Evolutionary conservation across 805 yeast species (phyloP), one percentile per base, ranked within the genome.

Genomic region (Lipomyces chichibuensis): DNA sequence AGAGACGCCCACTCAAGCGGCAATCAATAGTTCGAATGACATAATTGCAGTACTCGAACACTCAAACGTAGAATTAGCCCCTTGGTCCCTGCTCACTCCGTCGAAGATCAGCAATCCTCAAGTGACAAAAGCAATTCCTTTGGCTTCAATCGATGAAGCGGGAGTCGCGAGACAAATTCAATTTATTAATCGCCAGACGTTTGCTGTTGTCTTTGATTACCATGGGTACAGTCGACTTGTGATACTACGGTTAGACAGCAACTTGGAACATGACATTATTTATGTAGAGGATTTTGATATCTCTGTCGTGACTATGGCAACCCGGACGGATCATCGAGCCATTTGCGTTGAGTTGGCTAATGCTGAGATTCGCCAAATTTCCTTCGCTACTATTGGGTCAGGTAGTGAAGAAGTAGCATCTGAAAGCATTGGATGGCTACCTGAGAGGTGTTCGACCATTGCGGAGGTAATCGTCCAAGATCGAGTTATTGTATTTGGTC

Each of bases 161-260:
- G 68, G 68, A 76, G 46, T 29, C 49, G 78, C 86, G 49, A 86
- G 93, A 75, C 97, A 90, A 75, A 79, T 88, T 37, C 84, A 87
- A 0, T 84, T 90, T 70, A 79, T 86, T 2, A 81, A 78, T 29
- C 84, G 88, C 68, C 76, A 80, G 32, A 71, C 78, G 1, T 79
- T 88, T 13, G 91, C 85, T n/a, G 82, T 91, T 8, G 77, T 91
- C 29, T 74, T 82, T 51, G 96, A 91, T 74, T 80, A 84, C 3
- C 60, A 62, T n/a, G 60, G 35, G 17, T 43, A 39, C 32, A 52
- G 63, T 49, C 61, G 63, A 29, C 17, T 69, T 14, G 62, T 64
- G 8, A 35, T 69, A 9, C 20, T 69, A 53, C 17, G 35, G 14
- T 14, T 67, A 25, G 51, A 53, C n/a, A 56, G 49, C 46, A 58